These are phyloP conservation scores for Houttuynia cordata DNA, from an alignment of 164 flowering plant species.

Conservation along the genomic window DNA sequence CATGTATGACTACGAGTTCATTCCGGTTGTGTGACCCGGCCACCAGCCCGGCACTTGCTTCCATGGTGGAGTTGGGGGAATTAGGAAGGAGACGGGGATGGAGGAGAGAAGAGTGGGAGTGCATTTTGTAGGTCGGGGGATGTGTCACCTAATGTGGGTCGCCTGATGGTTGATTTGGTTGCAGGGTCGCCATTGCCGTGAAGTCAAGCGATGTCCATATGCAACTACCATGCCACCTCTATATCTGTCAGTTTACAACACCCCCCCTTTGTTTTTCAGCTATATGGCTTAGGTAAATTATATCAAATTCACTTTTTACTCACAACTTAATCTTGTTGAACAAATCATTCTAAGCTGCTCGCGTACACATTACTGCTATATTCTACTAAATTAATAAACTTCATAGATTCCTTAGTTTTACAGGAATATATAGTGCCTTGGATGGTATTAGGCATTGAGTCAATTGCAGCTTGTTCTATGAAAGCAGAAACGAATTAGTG, in stretches of 20 bases:
- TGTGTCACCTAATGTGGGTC: constrained; percentile 17
- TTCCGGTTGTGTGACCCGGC: constrained; percentile 98
- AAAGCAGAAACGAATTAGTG: too few relatives aligned
- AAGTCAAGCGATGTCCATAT: constrained; percentile 60
- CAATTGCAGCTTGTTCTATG: too few relatives aligned
- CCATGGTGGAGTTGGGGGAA: constrained; percentile 33
- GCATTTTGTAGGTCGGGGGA: constrained; percentile 8
- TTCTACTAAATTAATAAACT: too few relatives aligned
- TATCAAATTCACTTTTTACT: too few relatives aligned
- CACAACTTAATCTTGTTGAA: neutral
- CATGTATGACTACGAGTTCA: constrained; percentile 91
- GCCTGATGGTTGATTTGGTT: constrained; percentile 34
- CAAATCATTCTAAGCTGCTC: neutral
- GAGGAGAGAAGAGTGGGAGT: neutral
- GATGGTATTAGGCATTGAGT: too few relatives aligned
- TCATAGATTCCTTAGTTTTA: too few relatives aligned
- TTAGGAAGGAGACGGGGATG: neutral
- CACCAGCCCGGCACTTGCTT: constrained; percentile 88
- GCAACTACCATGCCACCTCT: constrained; percentile 26
- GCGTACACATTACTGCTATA: too few relatives aligned
- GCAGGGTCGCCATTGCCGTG: constrained; percentile 89
- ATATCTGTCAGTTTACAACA: neutral
- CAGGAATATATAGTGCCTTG: too few relatives aligned
- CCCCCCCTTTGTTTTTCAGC: constrained; percentile 8
- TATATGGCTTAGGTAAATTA: too few relatives aligned